phyloP scores from a whole-genome alignment of 768 basidiomycete genomes.

The Dentipellis fragilis region DNA sequence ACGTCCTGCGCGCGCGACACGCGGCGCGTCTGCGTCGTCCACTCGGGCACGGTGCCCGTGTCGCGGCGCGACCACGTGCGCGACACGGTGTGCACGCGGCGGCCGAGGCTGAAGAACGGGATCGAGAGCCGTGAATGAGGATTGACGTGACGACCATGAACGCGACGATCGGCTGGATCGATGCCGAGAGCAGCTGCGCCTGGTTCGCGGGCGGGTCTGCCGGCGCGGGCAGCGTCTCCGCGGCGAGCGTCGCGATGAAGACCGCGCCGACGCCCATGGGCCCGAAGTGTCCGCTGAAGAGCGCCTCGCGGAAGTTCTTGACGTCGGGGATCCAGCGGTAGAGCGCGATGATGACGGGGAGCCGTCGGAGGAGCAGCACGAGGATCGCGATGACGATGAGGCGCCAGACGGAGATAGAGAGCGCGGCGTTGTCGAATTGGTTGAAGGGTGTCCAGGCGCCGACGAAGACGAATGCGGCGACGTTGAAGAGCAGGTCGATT shows the following conservation, averaged over 20 bases:
- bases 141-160: constrained; percentile 94
- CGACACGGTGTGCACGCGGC: constrained; percentile 84
- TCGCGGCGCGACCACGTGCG: constrained; percentile 82
- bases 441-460: constrained; percentile 97
- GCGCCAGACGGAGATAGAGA: constrained; percentile 75
- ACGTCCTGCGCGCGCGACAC: constrained; percentile 68
- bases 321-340: constrained; percentile 95
- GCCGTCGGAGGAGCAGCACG: constrained; percentile 71
- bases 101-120: constrained; percentile 86
- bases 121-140: constrained; percentile 85
- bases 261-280: constrained; percentile 83
- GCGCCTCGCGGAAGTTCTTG: constrained; percentile 86
- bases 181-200: constrained; percentile 53
- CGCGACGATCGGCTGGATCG: constrained; percentile 87
- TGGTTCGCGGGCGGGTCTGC: constrained; percentile 40
- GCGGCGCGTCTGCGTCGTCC: constrained; percentile 68
- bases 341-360: constrained; percentile 75
- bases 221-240: constrained; percentile 42
- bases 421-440: constrained; percentile 53
- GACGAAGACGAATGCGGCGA: constrained; percentile 90
- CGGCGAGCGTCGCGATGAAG: constrained; percentile 85
- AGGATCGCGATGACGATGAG: constrained; percentile 75
- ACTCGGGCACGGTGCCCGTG: constrained; percentile 44
- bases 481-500: constrained; percentile 92
- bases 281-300: constrained; percentile 94